Evolutionary conservation across 2,329 filamentous ascomycete species (phyloP).

Genomic region (Didymella pomorum): DNA sequence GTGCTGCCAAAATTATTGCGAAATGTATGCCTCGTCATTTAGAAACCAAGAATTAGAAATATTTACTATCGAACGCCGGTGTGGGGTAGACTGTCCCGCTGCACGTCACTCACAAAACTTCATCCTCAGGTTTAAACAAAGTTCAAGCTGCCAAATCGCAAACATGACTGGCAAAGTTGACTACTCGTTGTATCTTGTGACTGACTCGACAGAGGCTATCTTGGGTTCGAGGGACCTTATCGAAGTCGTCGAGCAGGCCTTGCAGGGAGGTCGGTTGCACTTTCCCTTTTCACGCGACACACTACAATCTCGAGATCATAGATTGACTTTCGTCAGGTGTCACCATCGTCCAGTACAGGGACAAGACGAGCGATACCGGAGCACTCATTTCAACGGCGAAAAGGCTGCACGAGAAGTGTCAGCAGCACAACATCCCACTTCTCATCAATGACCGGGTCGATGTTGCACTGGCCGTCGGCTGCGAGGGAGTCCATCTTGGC

Average conservation of each 20-base stretch:
- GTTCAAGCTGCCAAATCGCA: slow-evolving; percentile 33
- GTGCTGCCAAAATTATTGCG: neutral
- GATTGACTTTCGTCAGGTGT: slow-evolving; percentile 59
- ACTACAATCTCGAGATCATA: neutral
- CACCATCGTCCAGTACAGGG: slow-evolving; percentile 87
- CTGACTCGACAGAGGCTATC: slow-evolving; percentile 87
- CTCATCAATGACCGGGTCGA: slow-evolving; percentile 94
- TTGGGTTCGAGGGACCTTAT: slow-evolving; percentile 75
- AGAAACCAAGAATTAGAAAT: neutral
- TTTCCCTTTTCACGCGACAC: slow-evolving; percentile 9
- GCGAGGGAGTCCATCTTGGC: slow-evolving; percentile 92
- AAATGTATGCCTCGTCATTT: too few species aligned
- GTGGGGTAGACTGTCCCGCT: slow-evolving; percentile 16
- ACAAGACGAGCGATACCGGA: slow-evolving; percentile 81
- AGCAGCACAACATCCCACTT: slow-evolving; percentile 74
- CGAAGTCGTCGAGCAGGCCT: slow-evolving; percentile 75
- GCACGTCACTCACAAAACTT: neutral
- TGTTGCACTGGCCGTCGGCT: slow-evolving; percentile 83
- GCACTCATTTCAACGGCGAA: slow-evolving; percentile 74
- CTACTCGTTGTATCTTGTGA: slow-evolving; percentile 89
- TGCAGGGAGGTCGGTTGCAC: slow-evolving; percentile 69
- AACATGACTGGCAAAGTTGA: slow-evolving; percentile 62
- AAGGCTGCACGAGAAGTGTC: slow-evolving; percentile 75
- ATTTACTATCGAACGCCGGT: slow-evolving; percentile 10
- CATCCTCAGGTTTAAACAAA: neutral